Base-by-base conservation (phyloP, 208 protist genomes). In the Plasmodiophora brassicae region DNA sequence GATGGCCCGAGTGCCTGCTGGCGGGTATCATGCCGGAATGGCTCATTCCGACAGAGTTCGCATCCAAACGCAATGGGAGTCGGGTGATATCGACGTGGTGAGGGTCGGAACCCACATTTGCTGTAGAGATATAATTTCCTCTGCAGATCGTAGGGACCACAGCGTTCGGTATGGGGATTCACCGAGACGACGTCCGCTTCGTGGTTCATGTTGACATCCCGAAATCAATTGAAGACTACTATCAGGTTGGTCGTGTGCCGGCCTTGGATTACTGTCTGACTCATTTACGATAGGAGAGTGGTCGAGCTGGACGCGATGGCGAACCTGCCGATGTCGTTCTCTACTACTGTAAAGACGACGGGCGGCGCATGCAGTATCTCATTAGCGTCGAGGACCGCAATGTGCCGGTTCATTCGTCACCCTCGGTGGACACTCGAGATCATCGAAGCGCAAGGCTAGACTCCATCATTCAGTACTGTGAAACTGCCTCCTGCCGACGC, bases 81-180 rank as follows among this genome's bases (percentile, higher is more conserved):
- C 1, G 10, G 86, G 86, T 0, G 20, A 44, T 65, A 65, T 93
- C 1, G 36, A 92, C 28, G 22, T 94, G 1, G 83, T 94, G 0
- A 60, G n/a, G n/a, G n/a, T n/a, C n/a, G n/a, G n/a, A n/a, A n/a
- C n/a, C n/a, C n/a, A n/a, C n/a, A n/a, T n/a, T n/a, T n/a, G n/a
- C n/a, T n/a, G n/a, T n/a, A n/a, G n/a, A n/a, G n/a, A n/a, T n/a
- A n/a, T n/a, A n/a, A n/a, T n/a, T n/a, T n/a, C n/a, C n/a, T n/a
- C n/a, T n/a, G n/a, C n/a, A n/a, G n/a, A n/a, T n/a, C n/a, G n/a
- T 91, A 36, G 92, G 87, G 0, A 94, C 92, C 28, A 54, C 92
- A 0, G 92, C 92, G 20, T 94, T 94, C 71, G 92, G 92, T 1
- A 93, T 94, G 92, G 92, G 92, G 1, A 91, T 94, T 14, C 85